Evolutionary conservation across 2,329 filamentous ascomycete genomes (phyloP).

Genomic region (Akanthomyces muscarius): DNA sequence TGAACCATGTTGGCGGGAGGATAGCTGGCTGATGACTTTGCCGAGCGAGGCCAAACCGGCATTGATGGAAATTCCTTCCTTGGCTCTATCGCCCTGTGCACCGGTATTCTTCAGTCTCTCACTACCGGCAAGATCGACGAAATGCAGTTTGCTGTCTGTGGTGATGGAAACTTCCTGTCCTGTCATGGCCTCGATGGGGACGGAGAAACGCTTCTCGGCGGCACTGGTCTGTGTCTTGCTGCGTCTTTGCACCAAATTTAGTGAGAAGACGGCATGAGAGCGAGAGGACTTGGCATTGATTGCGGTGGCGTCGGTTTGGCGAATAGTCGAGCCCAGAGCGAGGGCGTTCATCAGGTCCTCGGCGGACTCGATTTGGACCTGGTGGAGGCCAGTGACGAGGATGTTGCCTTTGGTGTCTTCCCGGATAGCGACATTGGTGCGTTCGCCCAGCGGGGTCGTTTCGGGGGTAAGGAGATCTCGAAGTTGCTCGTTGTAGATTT

Average conservation of each 20-base stretch:
- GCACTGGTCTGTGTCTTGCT: constrained; percentile 49
- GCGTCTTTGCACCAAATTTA: constrained; percentile 88
- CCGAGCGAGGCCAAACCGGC: constrained; percentile 89
- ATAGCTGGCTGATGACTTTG: constrained; percentile 97
- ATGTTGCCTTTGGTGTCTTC: constrained; percentile 95
- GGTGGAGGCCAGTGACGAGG: constrained; percentile 81
- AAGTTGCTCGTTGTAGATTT: constrained; percentile 97
- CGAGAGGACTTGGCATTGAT: constrained; percentile 97
- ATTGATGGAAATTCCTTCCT: constrained; percentile 97
- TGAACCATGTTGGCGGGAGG: constrained; percentile 77
- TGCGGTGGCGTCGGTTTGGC: constrained; percentile 93
- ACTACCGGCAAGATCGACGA: constrained; percentile 95
- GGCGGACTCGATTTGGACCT: constrained; percentile 83
- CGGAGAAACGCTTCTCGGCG: constrained; percentile 79
- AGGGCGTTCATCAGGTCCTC: constrained; percentile 87
- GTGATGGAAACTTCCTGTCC: constrained; percentile 66
- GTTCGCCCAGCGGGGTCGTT: constrained; percentile 62
- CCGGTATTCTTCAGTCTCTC: constrained; percentile 96
- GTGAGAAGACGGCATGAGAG: constrained; percentile 93
- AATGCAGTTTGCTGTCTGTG: constrained; percentile 96
- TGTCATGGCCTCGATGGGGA: constrained; percentile 76
- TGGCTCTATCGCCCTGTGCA: constrained; percentile 88
- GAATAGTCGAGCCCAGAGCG: constrained; percentile 88
- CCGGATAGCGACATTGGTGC: constrained; percentile 79
- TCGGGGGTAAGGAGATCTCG: constrained; percentile 86